A percentile compares a stretch with the other conserved stretches of the same genome.
Conservation (phyloP, 305 asterid species). For the Fraxinus angustifolia region DNA sequence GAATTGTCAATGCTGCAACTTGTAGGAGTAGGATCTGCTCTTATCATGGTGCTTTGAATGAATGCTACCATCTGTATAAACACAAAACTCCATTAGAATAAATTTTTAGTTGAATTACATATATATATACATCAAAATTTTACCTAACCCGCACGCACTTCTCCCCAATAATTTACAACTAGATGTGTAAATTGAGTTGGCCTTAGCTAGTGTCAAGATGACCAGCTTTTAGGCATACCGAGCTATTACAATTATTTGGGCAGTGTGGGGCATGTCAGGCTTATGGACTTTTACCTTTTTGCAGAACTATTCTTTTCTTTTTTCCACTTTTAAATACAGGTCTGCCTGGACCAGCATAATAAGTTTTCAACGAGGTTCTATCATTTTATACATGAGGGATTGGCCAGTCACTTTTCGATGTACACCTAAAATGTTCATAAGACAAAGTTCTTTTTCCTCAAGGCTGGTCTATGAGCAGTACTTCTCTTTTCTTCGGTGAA, state of each 20-base stretch:
- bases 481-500: not conserved
- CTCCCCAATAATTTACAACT: not conserved
- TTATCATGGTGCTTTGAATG: slow-evolving; percentile 52
- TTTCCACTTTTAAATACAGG: not conserved
- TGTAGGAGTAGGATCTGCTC: slow-evolving; percentile 31
- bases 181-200: not conserved
- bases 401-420: not conserved
- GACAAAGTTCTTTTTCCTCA: not conserved
- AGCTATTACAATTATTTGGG: not conserved
- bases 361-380: not conserved
- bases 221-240: not conserved
- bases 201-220: not conserved
- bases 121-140: not conserved
- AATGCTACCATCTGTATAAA: slow-evolving; percentile 69
- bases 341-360: not conserved
- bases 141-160: not conserved
- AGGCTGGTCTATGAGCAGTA: not conserved
- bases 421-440: not conserved
- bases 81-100: not conserved
- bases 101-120: not conserved
- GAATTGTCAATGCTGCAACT: slow-evolving; percentile 20
- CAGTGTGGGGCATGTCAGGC: not conserved
- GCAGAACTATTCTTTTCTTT: not conserved
- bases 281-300: not conserved
- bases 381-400: not conserved